A percentile compares a stretch with the other conserved stretches of the same genome.
Evolutionary conservation across 2,329 filamentous ascomycete genomes (phyloP).

Genomic region (Zasmidium angulare): DNA sequence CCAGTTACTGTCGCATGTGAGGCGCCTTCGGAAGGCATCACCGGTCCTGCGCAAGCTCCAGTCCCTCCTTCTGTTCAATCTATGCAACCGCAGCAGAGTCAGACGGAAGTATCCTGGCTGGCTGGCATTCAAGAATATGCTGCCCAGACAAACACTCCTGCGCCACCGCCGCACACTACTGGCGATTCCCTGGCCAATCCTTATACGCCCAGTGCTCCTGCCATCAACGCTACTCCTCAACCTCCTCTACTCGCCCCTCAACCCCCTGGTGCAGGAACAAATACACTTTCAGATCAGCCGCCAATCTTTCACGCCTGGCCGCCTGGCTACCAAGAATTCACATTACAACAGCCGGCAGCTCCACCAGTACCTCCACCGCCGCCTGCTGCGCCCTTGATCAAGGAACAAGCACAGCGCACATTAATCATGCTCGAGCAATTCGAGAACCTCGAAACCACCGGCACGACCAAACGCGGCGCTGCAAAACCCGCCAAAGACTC

Average conservation of each 20-base stretch:
- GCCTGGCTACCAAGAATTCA: slow-evolving; percentile 19
- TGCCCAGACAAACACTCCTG: slow-evolving; percentile 26
- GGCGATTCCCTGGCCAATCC: slow-evolving; percentile 4
- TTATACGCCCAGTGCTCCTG: slow-evolving; percentile 21
- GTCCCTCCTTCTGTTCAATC: not conserved
- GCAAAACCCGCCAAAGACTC: slow-evolving; percentile 19
- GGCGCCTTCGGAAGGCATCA: not conserved
- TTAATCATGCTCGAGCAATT: slow-evolving; percentile 37
- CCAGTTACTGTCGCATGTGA: slow-evolving; percentile 6
- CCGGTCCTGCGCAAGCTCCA: slow-evolving; percentile 13
- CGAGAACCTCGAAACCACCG: slow-evolving; percentile 31
- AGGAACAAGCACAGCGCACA: slow-evolving; percentile 35
- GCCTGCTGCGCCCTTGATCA: slow-evolving; percentile 28
- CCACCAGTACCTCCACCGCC: slow-evolving; percentile 10
- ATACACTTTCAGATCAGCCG: slow-evolving; percentile 9
- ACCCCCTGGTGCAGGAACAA: slow-evolving; percentile 6
- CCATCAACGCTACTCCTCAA: slow-evolving; percentile 12
- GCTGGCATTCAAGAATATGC: slow-evolving; percentile 48
- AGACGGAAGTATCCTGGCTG: slow-evolving; percentile 37
- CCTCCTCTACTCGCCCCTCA: slow-evolving; percentile 6
- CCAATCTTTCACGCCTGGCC: slow-evolving; percentile 21
- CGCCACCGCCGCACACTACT: not conserved
- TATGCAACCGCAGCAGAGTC: slow-evolving; percentile 17
- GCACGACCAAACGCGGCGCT: slow-evolving; percentile 15
- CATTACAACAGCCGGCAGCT: slow-evolving; percentile 22